Evolutionary conservation across 331 rosid species (phyloP), one percentile per base, ranked within the genome.

Genomic region (Cucumis variabilis): DNA sequence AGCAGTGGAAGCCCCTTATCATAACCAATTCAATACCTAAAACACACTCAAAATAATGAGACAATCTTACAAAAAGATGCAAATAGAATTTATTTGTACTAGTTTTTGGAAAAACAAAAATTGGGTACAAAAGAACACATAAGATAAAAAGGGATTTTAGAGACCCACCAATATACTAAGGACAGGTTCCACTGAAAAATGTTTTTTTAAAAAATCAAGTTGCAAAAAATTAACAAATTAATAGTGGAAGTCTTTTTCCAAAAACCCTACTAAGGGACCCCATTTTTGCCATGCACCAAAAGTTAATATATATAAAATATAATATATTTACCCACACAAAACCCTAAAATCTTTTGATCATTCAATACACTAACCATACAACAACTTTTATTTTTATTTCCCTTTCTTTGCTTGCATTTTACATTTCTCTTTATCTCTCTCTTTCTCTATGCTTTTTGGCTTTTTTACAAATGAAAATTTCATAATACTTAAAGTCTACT

Each of bases 201-300:
- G 94, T 90, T 91, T 88, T 91, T 37, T 37, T 2, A 89, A 83
- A 62, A 66, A 66, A 71, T 37, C 44, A 81, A 73, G 79, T 74
- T 41, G 5, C 44, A 37, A 37, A 74, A 75, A 37, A 13, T 27
- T 28, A 67, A 86, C 17, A 44, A 44, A 67, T 44, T 65, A 87
- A 89, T 86, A 89, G 91, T 92, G 94, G 93, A 92, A 76, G 90
- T 90, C 88, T 87, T 92, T 92, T 91, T 94, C 89, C 90, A 92
- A 85, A 85, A 90, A 93, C 94, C 94, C 88, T 92, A 91, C 87
- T 85, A 3, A 82, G 91, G 92, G 92, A 89, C 93, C 93, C 88
- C 91, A 91, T 91, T 91, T 89, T 87, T 90, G 86, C 68, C 94
- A 93, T 93, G 96, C 96, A 91, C 89, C 89, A 95, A 93, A 93